Base-by-base conservation (phyloP, 1,284 basidiomycete genomes). In the Golubevia pallescens region DNA sequence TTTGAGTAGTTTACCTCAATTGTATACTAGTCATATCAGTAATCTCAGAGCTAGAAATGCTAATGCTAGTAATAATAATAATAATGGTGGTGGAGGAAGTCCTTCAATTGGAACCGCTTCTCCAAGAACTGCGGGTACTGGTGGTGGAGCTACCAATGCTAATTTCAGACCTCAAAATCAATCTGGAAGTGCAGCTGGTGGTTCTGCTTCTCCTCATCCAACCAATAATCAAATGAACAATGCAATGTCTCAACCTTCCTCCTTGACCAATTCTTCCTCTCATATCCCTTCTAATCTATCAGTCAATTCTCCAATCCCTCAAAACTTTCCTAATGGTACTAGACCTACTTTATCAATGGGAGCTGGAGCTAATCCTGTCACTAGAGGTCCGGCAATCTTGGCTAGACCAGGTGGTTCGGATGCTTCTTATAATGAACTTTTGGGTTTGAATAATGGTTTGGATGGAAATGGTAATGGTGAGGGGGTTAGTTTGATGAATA, bases 341-440 rank as follows among this genome's bases (percentile, higher is more conserved):
- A 68, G 81, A 1, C 70, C 81, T 1, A 74, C 71, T 3, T 68
- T 85, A 38, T 76, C 67, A 10, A 78, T 80, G 53, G 82, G 82
- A 0, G 82, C 53, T 2, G 56, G 80, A n/a, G 71, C 74, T 1
- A 54, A 71, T 5, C 74, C 81, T 7, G 73, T 80, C 2, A 66
- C 77, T 4, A 74, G 74, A 3, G 83, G 80, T 4, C 82, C 82
- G 23, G 77, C 79, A 20, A 77, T 83, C n/a, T 68, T 83, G 2
- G 62, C 69, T 7, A 65, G 81, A 2, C 81, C 82, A 8, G 75
- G 75, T 38, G 78, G 55, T 13, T 4, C 23, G 23, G 57, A 54
- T 61, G 21, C 48, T 48, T 28, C 34, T 19, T 32, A 54, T 42
- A 55, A n/a, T 62, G 42, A 48, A 57, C 53, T 10, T 32, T 62